Evolutionary conservation across 169 alveolate genomes (phyloP), one percentile per base, ranked within the genome.

Genomic region (Plasmodium vinckei): DNA sequence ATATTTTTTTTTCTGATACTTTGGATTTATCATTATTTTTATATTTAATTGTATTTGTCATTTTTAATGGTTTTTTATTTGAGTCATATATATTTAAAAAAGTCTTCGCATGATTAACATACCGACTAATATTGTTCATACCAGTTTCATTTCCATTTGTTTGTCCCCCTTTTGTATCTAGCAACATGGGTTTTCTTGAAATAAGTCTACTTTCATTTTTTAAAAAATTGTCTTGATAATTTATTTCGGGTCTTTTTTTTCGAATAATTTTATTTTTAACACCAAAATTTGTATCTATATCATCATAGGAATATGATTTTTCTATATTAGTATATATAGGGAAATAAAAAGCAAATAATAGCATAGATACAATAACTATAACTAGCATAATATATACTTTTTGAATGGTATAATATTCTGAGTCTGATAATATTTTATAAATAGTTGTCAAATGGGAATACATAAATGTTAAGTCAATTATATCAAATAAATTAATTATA

Each of bases 301-400:
- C 57, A 51, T 79, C 61, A 1, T 13, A 64, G 56, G 77, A 33
- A 57, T 65, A 79, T 4, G 77, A 13, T 10, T 79, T 79, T 13
- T 79, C 89, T 17, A 79, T 79, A 51, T 79, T 79, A 5, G 89
- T 79, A 46, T 79, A 79, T 39, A 79, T 79, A 19, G 89, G 89
- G 25, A 79, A 79, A 46, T 79, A 79, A 39, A 79, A 79, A 17
- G 82, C 79, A 51, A 79, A 65, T 59, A 79, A 60, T 7, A 69
- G 7, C 33, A 79, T 59, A 49, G 64, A 23, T 19, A 64, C 59
- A 0, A 79, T 6, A 0, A 79, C 82, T 33, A 79, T n/a, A 3
- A 79, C 19, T 13, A 79, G 25, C 89, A 79, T 79, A 9, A 65
- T 5, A 53, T 21, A 57, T 13, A 56, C 46, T 23, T 65, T 65